Base-by-base conservation (phyloP, 306 rosid genomes). In the Mucuna pruriens region DNA sequence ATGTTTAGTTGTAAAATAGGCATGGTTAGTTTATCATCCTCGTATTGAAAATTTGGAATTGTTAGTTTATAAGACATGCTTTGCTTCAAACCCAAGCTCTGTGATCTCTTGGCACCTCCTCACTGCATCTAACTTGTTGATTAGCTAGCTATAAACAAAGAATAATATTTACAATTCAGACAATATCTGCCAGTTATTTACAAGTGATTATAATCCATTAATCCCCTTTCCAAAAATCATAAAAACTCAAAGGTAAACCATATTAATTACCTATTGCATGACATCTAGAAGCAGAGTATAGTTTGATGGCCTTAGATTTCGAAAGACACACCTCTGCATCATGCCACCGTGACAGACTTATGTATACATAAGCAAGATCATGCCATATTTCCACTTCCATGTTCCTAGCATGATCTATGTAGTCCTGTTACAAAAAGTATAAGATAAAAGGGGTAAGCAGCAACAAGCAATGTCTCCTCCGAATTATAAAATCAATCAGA, bases 361-460 rank as follows among this genome's bases (percentile, higher is more conserved):
- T 85, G 74, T 96, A 96, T 31, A 92, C 71, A 81, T 76, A 73
- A 74, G 98, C 91, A 79, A 96, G 89, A 71, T 92, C 98, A 84
- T 90, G 94, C 98, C 97, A 96, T 78, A 85, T 82, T 84, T 93
- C 97, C 86, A 85, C 34, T 87, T 96, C 94, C 87, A 93, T 84
- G 77, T 87, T 90, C 87, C 86, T 86, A 29, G 75, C 84, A 40
- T 52, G 75, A 77, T 82, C 86, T 87, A 84, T 83, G 40, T 67
- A 76, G 58, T 86, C 85, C 97, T 95, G 93, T 76, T 86, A 81
- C 78, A 62, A 20, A 58, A 44, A 61, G 25, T 6, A 48, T 26
- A 26, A 64, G 25, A 38, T 39, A 45, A 52, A 75, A 40, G 6
- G 38, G 57, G 51, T 80, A 68, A 84, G 71, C 66, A 39, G 49